A percentile compares a stretch with the other conserved stretches of the same genome.
phyloP scores from a whole-genome alignment of 2,329 filamentous ascomycete genomes.

The Didymella pomorum region DNA sequence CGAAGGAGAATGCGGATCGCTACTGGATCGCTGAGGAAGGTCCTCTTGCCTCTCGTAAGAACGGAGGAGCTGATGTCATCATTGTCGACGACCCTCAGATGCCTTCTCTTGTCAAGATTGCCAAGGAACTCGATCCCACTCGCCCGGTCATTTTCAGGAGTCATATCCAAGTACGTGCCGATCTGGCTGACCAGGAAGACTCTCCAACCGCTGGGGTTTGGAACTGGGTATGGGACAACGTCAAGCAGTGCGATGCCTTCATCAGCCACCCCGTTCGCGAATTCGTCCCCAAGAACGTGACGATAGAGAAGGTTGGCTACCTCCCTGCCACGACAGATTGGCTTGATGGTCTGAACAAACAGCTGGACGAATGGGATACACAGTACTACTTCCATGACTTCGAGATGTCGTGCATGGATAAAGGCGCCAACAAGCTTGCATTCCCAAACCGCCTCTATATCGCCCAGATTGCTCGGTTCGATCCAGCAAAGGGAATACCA shows the following conservation, averaged over 20 bases:
- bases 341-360: constrained; percentile 83
- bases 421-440: constrained; percentile 66
- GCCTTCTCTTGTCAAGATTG: constrained; percentile 77
- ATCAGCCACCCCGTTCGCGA: constrained; percentile 80
- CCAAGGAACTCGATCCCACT: constrained; percentile 74
- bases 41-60: constrained; percentile 68
- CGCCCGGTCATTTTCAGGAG: constrained; percentile 81
- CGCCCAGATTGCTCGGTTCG: constrained; percentile 81
- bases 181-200: constrained; percentile 69
- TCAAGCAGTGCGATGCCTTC: constrained; percentile 76
- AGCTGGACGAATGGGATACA: constrained; percentile 72
- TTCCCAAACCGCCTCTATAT: constrained; percentile 75
- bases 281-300: constrained; percentile 76
- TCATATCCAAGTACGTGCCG: constrained; percentile 82
- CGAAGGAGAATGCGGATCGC: constrained; percentile 73
- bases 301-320: constrained; percentile 72
- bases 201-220: constrained; percentile 77
- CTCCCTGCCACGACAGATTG: constrained; percentile 84
- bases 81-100: constrained; percentile 87
- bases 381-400: constrained; percentile 80
- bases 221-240: constrained; percentile 76
- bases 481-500: constrained; percentile 82
- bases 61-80: constrained; percentile 79
- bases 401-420: constrained; percentile 66
- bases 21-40: constrained; percentile 77